Evolutionary conservation across 805 yeast species (phyloP), one percentile per base, ranked within the genome.

Genomic region (Kuraishia ogatae): DNA sequence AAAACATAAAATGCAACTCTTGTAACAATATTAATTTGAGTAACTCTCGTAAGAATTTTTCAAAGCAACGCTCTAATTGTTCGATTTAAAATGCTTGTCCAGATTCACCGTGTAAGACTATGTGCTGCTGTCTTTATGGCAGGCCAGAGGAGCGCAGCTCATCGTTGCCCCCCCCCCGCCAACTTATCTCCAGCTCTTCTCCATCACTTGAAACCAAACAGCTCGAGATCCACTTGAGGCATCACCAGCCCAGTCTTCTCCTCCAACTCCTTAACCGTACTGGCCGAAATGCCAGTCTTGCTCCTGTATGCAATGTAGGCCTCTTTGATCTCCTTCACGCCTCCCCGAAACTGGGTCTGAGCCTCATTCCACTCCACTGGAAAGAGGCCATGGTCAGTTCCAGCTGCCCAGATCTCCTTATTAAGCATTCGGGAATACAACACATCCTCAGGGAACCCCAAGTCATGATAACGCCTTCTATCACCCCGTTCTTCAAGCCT

Each of bases 371-470:
- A 82, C 52, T 71, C 71, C 51, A 76, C 78, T 0, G 85, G 84
- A 47, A 71, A 61, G 58, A 78, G 74, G 0, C 84, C 84, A 20
- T 64, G 61, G 39, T 71, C 72, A 22, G 66, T 71, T 51, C 72
- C 71, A 50, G 66, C 72, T 53, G 58, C 58, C 48, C 57, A 70
- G 50, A 66, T 66, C 57, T 74, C 73, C 19, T 61, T 57, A 54
- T 71, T 68, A 43, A 80, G 66, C 51, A 66, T 64, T 55, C 74
- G 71, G 55, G 78, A 73, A 64, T 81, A 85, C 26, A 76, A 72
- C 1, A 80, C 80, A 60, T 85, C 92, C 52, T 69, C 72, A 10
- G 89, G 89, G 60, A 66, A 78, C 19, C 69, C 66, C 61, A 84
- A 63, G 54, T 75, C 77, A 61, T 84, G 88, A 63, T 74, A 79